Evolutionary conservation across 1,284 basidiomycete genomes (phyloP).

Genomic region (Volvariella surrecta): DNA sequence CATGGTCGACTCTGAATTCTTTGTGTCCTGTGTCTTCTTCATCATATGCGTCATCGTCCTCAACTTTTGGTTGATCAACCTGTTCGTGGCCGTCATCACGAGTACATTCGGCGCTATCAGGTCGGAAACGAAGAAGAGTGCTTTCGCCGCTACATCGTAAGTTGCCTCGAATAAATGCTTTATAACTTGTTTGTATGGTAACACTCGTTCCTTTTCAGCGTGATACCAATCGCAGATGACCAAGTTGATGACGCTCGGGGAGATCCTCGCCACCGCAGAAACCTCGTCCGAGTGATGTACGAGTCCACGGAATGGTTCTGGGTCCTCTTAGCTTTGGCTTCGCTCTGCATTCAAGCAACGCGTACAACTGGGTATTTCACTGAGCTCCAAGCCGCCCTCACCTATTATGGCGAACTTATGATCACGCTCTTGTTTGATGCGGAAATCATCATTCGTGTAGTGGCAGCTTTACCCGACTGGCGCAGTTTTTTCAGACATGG

Average conservation of each 20-base stretch:
- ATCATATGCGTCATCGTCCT: constrained; percentile 78
- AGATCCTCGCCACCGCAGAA: constrained; percentile 26
- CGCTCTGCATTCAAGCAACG: constrained; percentile 75
- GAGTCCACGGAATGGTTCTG: constrained; percentile 66
- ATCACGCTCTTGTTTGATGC: constrained; percentile 84
- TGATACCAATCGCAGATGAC: constrained; percentile 35
- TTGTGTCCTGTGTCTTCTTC: constrained; percentile 83
- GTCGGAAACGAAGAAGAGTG: constrained; percentile 84
- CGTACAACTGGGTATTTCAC: constrained; percentile 48
- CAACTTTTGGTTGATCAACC: constrained; percentile 92
- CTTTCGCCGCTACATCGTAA: constrained; percentile 71
- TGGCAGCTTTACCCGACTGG: constrained; percentile 78
- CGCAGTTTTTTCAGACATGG: constrained; percentile 63
- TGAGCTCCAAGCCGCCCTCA: constrained; percentile 32
- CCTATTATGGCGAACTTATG: constrained; percentile 67
- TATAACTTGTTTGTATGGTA: too few relatives aligned
- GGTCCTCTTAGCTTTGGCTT: constrained; percentile 69
- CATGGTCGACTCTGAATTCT: constrained; percentile 91
- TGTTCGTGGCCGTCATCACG: constrained; percentile 95
- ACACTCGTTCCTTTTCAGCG: constrained; percentile 22
- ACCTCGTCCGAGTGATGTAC: constrained; percentile 46
- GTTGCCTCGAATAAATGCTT: constrained; percentile 27
- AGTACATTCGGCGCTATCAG: constrained; percentile 91
- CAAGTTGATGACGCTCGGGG: constrained; percentile 56
- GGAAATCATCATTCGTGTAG: constrained; percentile 78